Evolutionary conservation across 768 basidiomycete genomes (phyloP).

Genomic region (Collybia nuda): DNA sequence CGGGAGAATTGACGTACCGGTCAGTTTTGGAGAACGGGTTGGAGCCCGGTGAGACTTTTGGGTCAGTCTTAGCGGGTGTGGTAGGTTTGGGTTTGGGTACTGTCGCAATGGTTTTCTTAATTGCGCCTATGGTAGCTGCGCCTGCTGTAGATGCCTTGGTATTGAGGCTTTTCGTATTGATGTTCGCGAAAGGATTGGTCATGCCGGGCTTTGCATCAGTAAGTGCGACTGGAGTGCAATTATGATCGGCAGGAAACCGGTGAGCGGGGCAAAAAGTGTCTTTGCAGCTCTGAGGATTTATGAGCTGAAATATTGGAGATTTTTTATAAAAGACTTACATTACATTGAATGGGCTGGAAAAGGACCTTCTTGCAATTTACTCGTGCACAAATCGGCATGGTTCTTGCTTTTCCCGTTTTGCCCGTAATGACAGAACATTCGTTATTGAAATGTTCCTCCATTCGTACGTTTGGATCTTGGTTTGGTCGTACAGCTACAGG

Average conservation of each 20-base stretch:
- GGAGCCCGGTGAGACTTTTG: constrained; percentile 12
- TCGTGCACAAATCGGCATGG: constrained; percentile 58
- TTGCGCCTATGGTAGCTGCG: constrained; percentile 16
- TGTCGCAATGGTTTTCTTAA: constrained; percentile 33
- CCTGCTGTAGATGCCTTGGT: constrained; percentile 35
- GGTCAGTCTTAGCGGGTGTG: constrained; percentile 11
- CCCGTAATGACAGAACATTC: constrained; percentile 75
- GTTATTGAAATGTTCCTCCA: constrained; percentile 70
- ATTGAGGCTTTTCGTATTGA: constrained; percentile 39
- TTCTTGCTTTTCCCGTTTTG: constrained; percentile 39
- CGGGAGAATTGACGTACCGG: constrained; percentile 53
- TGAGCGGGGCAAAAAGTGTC: constrained; percentile 76
- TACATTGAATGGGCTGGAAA: constrained; percentile 72
- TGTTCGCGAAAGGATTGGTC: constrained; percentile 23
- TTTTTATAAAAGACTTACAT: constrained; percentile 45
- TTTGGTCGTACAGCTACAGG: constrained; percentile 76
- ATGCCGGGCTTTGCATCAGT: constrained; percentile 12
- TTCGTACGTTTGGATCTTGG: constrained; percentile 78
- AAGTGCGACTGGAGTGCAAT: constrained; percentile 36
- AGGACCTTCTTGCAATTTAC: constrained; percentile 71
- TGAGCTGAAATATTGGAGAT: neutral
- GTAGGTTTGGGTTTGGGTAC: constrained; percentile 19
- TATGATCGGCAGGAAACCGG: constrained; percentile 76
- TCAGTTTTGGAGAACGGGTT: constrained; percentile 51
- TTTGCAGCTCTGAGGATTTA: constrained; percentile 54